Base-by-base conservation (phyloP, 1,284 basidiomycete genomes). In the Cerrena zonata region DNA sequence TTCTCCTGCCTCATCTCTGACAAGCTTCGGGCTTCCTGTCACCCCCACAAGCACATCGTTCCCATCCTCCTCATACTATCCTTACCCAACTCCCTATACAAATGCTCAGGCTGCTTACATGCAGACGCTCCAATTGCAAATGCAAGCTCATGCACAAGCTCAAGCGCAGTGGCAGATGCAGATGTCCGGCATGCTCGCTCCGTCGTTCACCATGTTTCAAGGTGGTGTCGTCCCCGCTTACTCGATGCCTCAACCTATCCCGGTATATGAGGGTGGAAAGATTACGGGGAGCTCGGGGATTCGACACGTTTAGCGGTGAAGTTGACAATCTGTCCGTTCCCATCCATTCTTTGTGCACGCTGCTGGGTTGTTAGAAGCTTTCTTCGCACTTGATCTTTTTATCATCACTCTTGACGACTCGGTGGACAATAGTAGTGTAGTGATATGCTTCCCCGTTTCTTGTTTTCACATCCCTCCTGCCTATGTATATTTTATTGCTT, bases 1-100 rank as follows among this genome's bases (percentile, higher is more conserved):
- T 5, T 49, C 47, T 21, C 51, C 51, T n/a, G 49, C 49, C 3
- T 49, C 51, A n/a, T 49, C 47, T 12, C 44, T 48, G 18, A 49
- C 51, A 5, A 48, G 47, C 25, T 49, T 49, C 42, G 22, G 40
- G 19, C 26, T 42, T 18, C 34, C 51, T 11, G 18, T 37, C 22
- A 41, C 51, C 10, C 41, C 51, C 15, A 30, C 51, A 5, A 45
- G 15, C 13, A 4, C 43, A 11, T 22, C 36, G n/a, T 48, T 48
- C 41, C 27, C 46, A 21, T n/a, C 51, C 4, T 42, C 22, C 11
- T 39, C 46, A 23, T 36, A 15, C 27, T 27, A 25, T n/a, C 18
- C 50, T 15, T 37, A 24, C 30, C 22, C 50, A 19, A 21, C 21
- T 5, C 36, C 19, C 10, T 24, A 34, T 48, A 4, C 39, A n/a